Conservation (phyloP, 2,329 filamentous ascomycete species). For the Capronia coronata region DNA sequence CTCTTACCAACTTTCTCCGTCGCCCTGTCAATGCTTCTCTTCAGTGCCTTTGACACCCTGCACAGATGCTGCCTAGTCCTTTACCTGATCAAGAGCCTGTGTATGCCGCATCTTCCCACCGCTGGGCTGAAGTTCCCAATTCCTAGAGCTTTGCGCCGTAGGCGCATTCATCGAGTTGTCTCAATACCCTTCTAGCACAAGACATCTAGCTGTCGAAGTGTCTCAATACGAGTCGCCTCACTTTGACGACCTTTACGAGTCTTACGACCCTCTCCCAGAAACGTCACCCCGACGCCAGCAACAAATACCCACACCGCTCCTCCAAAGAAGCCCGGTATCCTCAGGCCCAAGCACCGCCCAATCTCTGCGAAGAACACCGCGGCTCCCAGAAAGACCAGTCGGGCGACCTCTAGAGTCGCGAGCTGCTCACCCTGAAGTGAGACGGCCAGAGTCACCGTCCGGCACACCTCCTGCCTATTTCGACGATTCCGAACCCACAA, state of each 20-base stretch:
- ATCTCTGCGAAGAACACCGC: constrained; percentile 50
- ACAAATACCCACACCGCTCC: constrained; percentile 20
- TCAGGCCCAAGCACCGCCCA: constrained; percentile 48
- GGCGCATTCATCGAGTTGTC: constrained; percentile 19
- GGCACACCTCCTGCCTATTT: constrained; percentile 15
- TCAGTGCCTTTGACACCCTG: constrained; percentile 9
- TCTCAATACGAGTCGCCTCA: constrained; percentile 31
- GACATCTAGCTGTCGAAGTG: constrained; percentile 32
- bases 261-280: constrained; percentile 41
- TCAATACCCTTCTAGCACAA: constrained; percentile 9
- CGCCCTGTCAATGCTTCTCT: constrained; percentile 19
- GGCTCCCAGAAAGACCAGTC: constrained; percentile 42
- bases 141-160: constrained; percentile 16
- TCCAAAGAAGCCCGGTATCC: constrained; percentile 35
- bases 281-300: constrained; percentile 27
- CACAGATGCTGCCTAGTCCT: constrained; percentile 15
- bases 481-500: constrained; percentile 27
- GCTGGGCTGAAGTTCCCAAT: constrained; percentile 5
- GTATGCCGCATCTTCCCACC: neutral
- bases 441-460: constrained; percentile 24
- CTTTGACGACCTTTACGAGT: constrained; percentile 50
- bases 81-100: constrained; percentile 1
- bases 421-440: constrained; percentile 23
- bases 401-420: constrained; percentile 34
- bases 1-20: constrained; percentile 10